phyloP scores from a whole-genome alignment of 2,329 filamentous ascomycete species.

The Verticillium nonalfalfae region DNA sequence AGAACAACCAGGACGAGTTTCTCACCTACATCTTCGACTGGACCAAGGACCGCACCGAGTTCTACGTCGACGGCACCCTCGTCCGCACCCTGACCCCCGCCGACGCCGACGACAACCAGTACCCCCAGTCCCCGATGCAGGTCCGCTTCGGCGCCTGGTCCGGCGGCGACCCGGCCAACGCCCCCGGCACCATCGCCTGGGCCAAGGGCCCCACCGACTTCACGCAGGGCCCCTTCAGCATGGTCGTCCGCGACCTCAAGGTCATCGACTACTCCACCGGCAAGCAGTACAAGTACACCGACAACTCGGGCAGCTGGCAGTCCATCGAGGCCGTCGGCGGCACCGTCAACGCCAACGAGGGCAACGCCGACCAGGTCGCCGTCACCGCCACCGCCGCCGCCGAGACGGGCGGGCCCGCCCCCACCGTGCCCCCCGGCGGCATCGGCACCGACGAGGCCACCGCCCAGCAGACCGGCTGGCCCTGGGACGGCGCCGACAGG shows the following conservation, averaged over 20 bases:
- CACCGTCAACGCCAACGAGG: slow-evolving; percentile 61
- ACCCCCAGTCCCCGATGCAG: slow-evolving; percentile 93
- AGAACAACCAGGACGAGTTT: slow-evolving; percentile 65
- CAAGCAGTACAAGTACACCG: slow-evolving; percentile 73
- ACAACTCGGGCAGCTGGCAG: slow-evolving; percentile 70
- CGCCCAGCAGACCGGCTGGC: slow-evolving; percentile 56
- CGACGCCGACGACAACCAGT: slow-evolving; percentile 67
- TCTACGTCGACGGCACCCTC: slow-evolving; percentile 73
- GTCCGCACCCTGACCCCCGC: slow-evolving; percentile 68
- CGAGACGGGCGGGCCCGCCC: slow-evolving; percentile 54
- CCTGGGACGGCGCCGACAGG: slow-evolving; percentile 56
- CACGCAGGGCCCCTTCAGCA: slow-evolving; percentile 73
- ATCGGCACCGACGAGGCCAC: slow-evolving; percentile 52
- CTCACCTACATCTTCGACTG: slow-evolving; percentile 90
- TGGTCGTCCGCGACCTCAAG: slow-evolving; percentile 70
- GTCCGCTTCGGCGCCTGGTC: slow-evolving; percentile 90
- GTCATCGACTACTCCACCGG: slow-evolving; percentile 94
- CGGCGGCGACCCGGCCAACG: slow-evolving; percentile 78
- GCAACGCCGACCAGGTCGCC: slow-evolving; percentile 42
- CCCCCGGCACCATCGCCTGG: slow-evolving; percentile 81
- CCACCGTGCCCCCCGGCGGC: slow-evolving; percentile 65
- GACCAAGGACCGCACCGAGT: slow-evolving; percentile 78
- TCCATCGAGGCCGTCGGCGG: slow-evolving; percentile 82
- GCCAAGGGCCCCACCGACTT: slow-evolving; percentile 83
- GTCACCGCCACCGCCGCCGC: slow-evolving; percentile 52